These are phyloP conservation scores for Fusarium multiceps DNA, from an alignment of 2,329 filamentous ascomycete species.

Conservation along the genomic window DNA sequence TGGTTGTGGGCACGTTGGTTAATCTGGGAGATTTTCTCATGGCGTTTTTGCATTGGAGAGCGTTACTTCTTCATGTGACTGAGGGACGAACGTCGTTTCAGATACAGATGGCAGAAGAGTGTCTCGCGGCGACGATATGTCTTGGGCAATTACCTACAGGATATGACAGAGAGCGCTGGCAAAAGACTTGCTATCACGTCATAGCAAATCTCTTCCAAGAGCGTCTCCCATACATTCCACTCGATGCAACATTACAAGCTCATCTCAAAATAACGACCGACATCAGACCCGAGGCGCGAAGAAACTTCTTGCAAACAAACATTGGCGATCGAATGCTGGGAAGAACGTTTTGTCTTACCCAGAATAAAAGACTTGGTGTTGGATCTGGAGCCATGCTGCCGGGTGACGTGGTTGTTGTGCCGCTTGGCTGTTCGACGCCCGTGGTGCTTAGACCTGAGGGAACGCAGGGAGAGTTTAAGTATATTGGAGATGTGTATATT, in stretches of 20 bases:
- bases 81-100: not conserved
- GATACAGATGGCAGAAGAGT: conserved; percentile 14
- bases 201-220: conserved; percentile 23
- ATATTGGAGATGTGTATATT: conserved; percentile 27
- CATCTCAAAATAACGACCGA: not conserved
- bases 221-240: conserved; percentile 6
- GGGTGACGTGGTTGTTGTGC: conserved; percentile 22
- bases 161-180: conserved; percentile 12
- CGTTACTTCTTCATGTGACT: not conserved
- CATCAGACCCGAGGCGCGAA: not conserved
- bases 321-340: conserved; percentile 28
- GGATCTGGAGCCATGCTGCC: conserved; percentile 27
- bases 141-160: conserved; percentile 17
- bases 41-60: conserved; percentile 34
- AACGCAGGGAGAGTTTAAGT: conserved; percentile 10
- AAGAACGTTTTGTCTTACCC: conserved; percentile 22
- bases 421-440: conserved; percentile 24
- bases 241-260: not conserved
- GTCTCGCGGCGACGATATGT: conserved; percentile 17
- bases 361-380: conserved; percentile 6
- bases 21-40: conserved; percentile 32
- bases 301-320: conserved; percentile 12
- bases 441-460: conserved; percentile 20
- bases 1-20: conserved; percentile 19
- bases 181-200: not conserved